phyloP scores from a whole-genome alignment of 176 grass and related monocot species.

The Zoysia japonica region DNA sequence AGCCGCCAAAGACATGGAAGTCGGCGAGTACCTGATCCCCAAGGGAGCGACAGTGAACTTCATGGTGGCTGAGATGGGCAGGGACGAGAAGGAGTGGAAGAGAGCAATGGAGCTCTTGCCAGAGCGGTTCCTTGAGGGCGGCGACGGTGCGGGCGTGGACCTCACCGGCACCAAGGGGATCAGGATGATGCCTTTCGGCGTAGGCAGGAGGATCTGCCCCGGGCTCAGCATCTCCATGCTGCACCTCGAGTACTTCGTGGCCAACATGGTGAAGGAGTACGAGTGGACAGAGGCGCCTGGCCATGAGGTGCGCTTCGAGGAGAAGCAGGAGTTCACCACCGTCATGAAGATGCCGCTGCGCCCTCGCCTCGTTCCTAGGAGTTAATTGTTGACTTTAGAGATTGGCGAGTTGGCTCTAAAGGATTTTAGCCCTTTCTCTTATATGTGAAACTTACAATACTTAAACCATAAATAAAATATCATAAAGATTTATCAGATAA shows the following conservation, averaged over 20 bases:
- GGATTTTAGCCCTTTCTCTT: no score
- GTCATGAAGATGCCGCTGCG: constrained; percentile 56
- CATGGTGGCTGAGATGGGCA: constrained; percentile 46
- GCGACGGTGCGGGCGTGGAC: constrained; percentile 44
- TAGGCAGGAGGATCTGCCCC: constrained; percentile 44
- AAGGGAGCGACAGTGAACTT: constrained; percentile 57
- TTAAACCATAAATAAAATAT: no score
- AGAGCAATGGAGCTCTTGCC: constrained; percentile 47
- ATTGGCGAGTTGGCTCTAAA: neutral
- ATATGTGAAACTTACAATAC: no score
- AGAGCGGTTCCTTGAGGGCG: constrained; percentile 56
- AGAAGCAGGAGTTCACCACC: constrained; percentile 56
- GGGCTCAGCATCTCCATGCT: constrained; percentile 52
- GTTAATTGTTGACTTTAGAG: neutral
- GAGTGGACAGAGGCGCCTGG: constrained; percentile 54
- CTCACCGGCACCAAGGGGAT: constrained; percentile 56
- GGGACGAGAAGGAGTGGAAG: constrained; percentile 45
- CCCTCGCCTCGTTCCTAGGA: constrained; percentile 44
- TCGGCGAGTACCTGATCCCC: constrained; percentile 55
- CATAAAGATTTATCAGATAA: no score
- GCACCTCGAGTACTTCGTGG: constrained; percentile 65
- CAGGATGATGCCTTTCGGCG: constrained; percentile 62
- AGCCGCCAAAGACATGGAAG: constrained; percentile 44
- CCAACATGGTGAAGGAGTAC: constrained; percentile 59
- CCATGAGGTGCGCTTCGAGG: constrained; percentile 45